A percentile compares a stretch with the other conserved stretches of the same genome.
Evolutionary conservation across 257 asterid species (phyloP).

Genomic region (Nicotiana otophora): DNA sequence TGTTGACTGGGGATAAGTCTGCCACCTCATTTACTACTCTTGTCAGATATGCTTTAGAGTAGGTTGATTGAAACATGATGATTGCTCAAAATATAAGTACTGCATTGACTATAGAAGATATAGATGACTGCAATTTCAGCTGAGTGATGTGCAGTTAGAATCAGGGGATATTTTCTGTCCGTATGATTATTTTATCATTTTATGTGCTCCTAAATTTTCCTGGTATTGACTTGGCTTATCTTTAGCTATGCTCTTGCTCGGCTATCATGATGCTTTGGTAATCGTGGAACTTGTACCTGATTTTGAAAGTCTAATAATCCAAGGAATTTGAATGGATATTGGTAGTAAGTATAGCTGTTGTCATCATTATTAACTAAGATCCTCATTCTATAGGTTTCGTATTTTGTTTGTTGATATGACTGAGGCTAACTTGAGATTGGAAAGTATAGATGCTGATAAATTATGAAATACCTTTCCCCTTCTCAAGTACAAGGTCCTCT

Average conservation of each 20-base stretch:
- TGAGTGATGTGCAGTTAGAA: not conserved
- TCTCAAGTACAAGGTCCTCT: not conserved
- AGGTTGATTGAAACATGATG: not conserved
- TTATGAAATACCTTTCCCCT: not conserved
- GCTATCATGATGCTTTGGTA: not conserved
- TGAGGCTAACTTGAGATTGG: not conserved
- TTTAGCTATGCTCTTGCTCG: not conserved
- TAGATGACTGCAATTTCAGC: not conserved
- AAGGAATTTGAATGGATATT: not conserved
- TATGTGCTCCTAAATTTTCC: not conserved
- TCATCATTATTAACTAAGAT: not conserved
- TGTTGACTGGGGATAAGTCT: conserved; percentile 77
- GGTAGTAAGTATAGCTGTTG: not conserved
- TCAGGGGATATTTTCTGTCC: not conserved
- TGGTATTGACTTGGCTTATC: not conserved
- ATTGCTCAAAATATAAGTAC: not conserved
- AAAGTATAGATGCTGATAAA: not conserved
- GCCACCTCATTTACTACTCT: not conserved
- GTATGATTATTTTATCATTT: not conserved
- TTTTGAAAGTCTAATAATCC: not conserved
- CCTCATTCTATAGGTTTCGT: not conserved
- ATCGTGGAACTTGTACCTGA: not conserved
- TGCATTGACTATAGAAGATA: not conserved
- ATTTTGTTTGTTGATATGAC: not conserved
- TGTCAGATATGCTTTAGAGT: not conserved